phyloP scores from a whole-genome alignment of 1,284 basidiomycete genomes.

The Ustilago xerochloae region DNA sequence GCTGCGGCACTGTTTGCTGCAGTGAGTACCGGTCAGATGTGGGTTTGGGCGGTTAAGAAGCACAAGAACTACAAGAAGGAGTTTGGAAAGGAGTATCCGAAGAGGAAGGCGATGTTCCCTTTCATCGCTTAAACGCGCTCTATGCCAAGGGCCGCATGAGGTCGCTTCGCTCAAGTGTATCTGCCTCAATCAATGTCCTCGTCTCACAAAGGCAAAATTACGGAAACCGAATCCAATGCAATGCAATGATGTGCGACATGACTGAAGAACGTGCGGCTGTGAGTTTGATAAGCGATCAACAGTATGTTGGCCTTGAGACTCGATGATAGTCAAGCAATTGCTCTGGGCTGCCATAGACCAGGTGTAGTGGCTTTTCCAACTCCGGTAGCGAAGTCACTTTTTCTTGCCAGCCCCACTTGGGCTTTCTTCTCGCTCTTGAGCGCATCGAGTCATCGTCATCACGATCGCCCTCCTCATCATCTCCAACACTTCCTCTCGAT shows the following conservation, averaged over 20 bases:
- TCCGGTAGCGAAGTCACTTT: constrained; percentile 48
- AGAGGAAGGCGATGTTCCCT: constrained; percentile 84
- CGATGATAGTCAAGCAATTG: constrained; percentile 62
- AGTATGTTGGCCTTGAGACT: constrained; percentile 58
- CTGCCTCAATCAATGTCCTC: too few relatives aligned
- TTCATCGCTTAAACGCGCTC: constrained; percentile 71
- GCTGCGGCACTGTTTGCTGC: constrained; percentile 79
- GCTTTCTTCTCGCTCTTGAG: not conserved
- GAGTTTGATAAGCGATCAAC: constrained; percentile 16
- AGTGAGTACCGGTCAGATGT: constrained; percentile 80
- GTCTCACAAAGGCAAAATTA: too few relatives aligned
- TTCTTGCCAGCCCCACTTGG: constrained; percentile 32
- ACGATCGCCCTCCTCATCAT: not conserved
- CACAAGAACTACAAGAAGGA: constrained; percentile 91
- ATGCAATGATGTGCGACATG: not conserved
- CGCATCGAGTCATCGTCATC: constrained; percentile 34
- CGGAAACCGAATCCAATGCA: not conserved
- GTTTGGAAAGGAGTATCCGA: constrained; percentile 83
- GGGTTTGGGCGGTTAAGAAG: constrained; percentile 90
- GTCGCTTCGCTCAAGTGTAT: not conserved
- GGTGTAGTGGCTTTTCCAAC: constrained; percentile 48
- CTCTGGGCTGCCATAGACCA: constrained; percentile 57
- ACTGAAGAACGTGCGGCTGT: not conserved
- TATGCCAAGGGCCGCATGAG: not conserved
- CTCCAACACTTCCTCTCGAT: not conserved